phyloP scores from a whole-genome alignment of 1,139 yeast species.

The Blastobotrys buckinghamii region DNA sequence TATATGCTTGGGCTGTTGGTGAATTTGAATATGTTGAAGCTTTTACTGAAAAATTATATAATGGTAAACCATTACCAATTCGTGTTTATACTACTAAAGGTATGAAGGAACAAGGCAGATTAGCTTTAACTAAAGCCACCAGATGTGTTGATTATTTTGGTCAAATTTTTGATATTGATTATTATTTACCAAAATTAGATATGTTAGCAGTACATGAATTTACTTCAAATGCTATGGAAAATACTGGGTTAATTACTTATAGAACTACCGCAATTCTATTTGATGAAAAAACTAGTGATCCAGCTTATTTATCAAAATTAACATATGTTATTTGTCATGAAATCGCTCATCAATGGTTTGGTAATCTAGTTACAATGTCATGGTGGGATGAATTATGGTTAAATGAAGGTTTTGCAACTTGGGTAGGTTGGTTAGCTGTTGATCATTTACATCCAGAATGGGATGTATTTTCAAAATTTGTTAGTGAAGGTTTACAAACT shows the following conservation, averaged over 20 bases:
- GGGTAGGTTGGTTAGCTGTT: constrained; percentile 81
- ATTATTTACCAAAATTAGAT: constrained; percentile 79
- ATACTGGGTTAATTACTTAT: constrained; percentile 83
- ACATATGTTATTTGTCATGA: constrained; percentile 89
- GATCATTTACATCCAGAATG: constrained; percentile 77
- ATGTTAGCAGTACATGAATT: constrained; percentile 79
- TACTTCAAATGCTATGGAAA: constrained; percentile 89
- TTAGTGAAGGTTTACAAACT: constrained; percentile 60
- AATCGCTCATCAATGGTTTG: constrained; percentile 93
- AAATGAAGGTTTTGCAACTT: constrained; percentile 88
- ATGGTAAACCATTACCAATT: constrained; percentile 60
- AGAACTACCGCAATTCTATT: constrained; percentile 70
- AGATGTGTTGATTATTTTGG: constrained; percentile 71
- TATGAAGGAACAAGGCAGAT: constrained; percentile 55
- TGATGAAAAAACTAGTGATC: constrained; percentile 61
- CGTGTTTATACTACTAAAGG: constrained; percentile 80
- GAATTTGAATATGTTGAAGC: constrained; percentile 65
- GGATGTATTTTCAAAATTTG: constrained; percentile 76
- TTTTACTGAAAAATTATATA: constrained; percentile 34
- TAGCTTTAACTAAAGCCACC: constrained; percentile 68
- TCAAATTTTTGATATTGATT: constrained; percentile 60
- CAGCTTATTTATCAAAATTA: constrained; percentile 66
- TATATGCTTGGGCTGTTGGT: constrained; percentile 73
- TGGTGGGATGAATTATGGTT: constrained; percentile 96
- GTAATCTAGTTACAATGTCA: constrained; percentile 86